A percentile compares a stretch with the other conserved stretches of the same genome.
phyloP scores from a whole-genome alignment of 164 flowering plant genomes.

The Magnolia changhungtana region DNA sequence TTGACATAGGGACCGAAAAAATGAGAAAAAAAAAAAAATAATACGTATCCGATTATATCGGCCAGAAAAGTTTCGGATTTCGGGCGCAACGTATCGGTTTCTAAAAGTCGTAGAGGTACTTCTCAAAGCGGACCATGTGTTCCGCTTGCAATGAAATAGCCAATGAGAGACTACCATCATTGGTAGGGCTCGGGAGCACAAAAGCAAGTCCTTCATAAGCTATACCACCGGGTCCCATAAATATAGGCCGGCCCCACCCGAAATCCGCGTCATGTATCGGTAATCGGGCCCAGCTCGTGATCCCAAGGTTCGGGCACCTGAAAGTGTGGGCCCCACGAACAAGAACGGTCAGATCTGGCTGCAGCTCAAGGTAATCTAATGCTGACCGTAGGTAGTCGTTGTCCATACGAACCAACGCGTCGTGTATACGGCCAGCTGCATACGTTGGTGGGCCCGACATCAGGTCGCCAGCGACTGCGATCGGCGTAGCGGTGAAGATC shows the following conservation, averaged over 20 bases:
- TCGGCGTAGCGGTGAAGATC: slow-evolving; percentile 56
- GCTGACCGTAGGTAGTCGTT: slow-evolving; percentile 66
- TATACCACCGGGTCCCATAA: slow-evolving; percentile 76
- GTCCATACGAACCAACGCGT: slow-evolving; percentile 51
- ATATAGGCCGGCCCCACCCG: slow-evolving; percentile 76
- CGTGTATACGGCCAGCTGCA: slow-evolving; percentile 48
- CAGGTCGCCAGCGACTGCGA: slow-evolving; percentile 50
- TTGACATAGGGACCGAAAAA: too few species aligned
- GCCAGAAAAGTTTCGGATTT: neutral
- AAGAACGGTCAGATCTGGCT: slow-evolving; percentile 51
- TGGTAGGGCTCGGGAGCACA: slow-evolving; percentile 47
- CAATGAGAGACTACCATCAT: slow-evolving; percentile 63
- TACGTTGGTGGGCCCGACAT: slow-evolving; percentile 46
- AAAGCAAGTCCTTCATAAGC: slow-evolving; percentile 56
- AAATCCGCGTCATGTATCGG: slow-evolving; percentile 76
- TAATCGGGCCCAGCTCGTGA: slow-evolving; percentile 63
- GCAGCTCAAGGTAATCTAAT: slow-evolving; percentile 62
- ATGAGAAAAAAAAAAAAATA: too few species aligned
- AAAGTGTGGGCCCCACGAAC: slow-evolving; percentile 66
- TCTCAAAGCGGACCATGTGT: slow-evolving; percentile 50
- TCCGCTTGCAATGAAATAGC: slow-evolving; percentile 50
- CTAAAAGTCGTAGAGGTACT: slow-evolving; percentile 43
- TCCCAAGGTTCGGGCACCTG: slow-evolving; percentile 61
- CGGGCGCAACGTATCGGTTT: neutral
- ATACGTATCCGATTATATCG: too few species aligned